Percentiles rank a stretch among this genome's conserved stretches.
These are phyloP conservation scores for Aechmea fasciata DNA, from an alignment of 176 grass and related monocot species.

Conservation along the genomic window DNA sequence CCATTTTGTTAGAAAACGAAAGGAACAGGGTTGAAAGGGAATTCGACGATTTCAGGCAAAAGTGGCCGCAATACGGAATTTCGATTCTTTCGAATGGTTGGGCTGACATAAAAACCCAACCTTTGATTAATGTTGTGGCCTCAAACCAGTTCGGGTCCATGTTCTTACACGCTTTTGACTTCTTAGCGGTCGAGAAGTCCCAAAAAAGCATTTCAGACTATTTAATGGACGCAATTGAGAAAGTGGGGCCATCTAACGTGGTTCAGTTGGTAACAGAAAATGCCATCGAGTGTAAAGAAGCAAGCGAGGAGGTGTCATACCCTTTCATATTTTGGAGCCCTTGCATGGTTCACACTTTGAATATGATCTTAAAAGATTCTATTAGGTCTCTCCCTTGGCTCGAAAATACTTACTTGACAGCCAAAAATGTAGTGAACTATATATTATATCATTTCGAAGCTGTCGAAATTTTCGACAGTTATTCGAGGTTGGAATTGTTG, in stretches of 20 bases:
- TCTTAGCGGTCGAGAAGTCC: constrained; percentile 17
- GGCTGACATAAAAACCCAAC: constrained; percentile 20
- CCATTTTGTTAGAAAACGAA: constrained; percentile 18
- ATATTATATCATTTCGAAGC: constrained; percentile 19
- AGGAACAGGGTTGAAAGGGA: constrained; percentile 21
- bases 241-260: constrained; percentile 20
- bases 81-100: constrained; percentile 25
- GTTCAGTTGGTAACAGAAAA: constrained; percentile 28
- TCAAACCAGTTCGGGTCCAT: constrained; percentile 29
- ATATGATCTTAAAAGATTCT: constrained; percentile 24
- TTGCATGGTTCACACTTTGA: constrained; percentile 25
- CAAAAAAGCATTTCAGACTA: constrained; percentile 21
- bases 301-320: constrained; percentile 21
- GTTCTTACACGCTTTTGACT: constrained; percentile 24
- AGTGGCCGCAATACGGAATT: constrained; percentile 25
- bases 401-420: constrained; percentile 14
- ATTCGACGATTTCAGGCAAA: constrained; percentile 24
- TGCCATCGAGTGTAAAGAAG: constrained; percentile 17
- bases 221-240: constrained; percentile 23
- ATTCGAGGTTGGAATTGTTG: constrained; percentile 18
- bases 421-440: constrained; percentile 24
- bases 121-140: constrained; percentile 23
- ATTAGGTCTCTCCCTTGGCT: constrained; percentile 19
- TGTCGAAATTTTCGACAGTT: constrained; percentile 20
- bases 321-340: constrained; percentile 25